These are phyloP conservation scores for Pichia sp. DNA, from an alignment of 1,139 yeast species.

Conservation along the genomic window DNA sequence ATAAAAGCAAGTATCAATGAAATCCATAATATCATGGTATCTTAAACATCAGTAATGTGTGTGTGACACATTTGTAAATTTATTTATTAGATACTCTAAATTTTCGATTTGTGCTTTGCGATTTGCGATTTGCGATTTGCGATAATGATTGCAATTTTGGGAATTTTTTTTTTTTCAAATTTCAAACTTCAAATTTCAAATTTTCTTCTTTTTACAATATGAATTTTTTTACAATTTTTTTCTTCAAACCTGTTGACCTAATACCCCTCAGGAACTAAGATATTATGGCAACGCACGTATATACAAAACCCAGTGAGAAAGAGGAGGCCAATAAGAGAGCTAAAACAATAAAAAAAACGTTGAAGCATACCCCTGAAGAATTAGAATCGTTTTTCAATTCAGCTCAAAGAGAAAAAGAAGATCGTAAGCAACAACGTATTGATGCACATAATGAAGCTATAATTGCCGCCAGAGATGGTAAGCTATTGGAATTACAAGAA, in stretches of 20 bases:
- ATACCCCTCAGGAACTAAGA: background rate
- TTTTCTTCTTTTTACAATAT: too few species aligned
- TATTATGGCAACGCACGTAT: conserved; percentile 6
- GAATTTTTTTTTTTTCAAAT: too few species aligned
- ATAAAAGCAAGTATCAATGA: too few species aligned
- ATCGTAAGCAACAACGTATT: conserved; percentile 48
- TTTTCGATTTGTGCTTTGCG: too few species aligned
- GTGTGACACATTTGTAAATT: too few species aligned
- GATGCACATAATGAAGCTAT: conserved; percentile 68
- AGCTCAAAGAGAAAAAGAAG: conserved; percentile 43
- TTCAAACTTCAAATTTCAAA: too few species aligned
- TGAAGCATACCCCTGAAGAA: conserved; percentile 19
- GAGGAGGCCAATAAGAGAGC: background rate
- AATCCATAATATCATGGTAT: too few species aligned
- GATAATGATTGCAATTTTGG: too few species aligned
- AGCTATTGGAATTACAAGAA: conserved; percentile 54
- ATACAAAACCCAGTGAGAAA: conserved; percentile 1
- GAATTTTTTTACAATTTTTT: too few species aligned
- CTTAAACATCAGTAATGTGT: too few species aligned
- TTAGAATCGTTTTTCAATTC: conserved; percentile 43
- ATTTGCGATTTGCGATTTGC: too few species aligned
- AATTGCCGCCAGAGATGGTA: conserved; percentile 81
- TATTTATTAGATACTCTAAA: too few species aligned
- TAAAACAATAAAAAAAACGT: background rate
- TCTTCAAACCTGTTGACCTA: background rate